These are phyloP conservation scores for Ogataea corticis DNA, from an alignment of 805 yeast species.

Conservation along the genomic window DNA sequence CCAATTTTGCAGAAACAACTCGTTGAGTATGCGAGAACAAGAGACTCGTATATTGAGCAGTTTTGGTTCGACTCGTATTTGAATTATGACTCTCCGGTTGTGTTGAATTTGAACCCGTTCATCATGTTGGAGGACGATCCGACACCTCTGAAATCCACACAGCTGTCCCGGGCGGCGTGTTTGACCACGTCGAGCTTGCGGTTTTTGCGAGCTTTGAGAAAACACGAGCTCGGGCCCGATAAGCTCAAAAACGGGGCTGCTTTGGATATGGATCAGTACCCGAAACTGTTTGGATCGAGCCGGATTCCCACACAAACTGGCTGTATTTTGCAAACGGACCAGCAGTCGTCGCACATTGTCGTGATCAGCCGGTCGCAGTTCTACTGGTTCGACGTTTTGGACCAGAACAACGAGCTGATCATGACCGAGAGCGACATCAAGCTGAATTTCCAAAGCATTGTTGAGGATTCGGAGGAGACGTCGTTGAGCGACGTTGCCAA, in stretches of 20 bases:
- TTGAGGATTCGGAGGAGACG: slow-evolving; percentile 65
- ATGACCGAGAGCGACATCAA: slow-evolving; percentile 74
- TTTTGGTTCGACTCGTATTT: slow-evolving; percentile 93
- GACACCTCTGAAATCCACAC: slow-evolving; percentile 61
- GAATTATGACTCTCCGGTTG: slow-evolving; percentile 86
- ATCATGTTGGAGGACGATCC: slow-evolving; percentile 92
- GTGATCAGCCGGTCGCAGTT: slow-evolving; percentile 84
- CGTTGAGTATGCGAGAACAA: slow-evolving; percentile 56
- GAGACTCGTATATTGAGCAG: slow-evolving; percentile 86
- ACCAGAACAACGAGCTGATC: slow-evolving; percentile 66
- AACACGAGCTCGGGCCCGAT: slow-evolving; percentile 74
- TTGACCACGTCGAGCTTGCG: slow-evolving; percentile 74
- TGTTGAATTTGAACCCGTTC: slow-evolving; percentile 87
- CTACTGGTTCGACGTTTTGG: slow-evolving; percentile 93
- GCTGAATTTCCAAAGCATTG: slow-evolving; percentile 71
- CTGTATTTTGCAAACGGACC: slow-evolving; percentile 82
- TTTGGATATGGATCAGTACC: slow-evolving; percentile 89
- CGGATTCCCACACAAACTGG: slow-evolving; percentile 82
- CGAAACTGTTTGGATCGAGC: slow-evolving; percentile 82
- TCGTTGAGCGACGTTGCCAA: slow-evolving; percentile 62
- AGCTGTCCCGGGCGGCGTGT: slow-evolving; percentile 79
- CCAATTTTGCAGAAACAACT: slow-evolving; percentile 64
- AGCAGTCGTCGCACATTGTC: slow-evolving; percentile 73
- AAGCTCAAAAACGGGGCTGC: slow-evolving; percentile 58
- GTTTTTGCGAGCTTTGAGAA: slow-evolving; percentile 76